phyloP scores from a whole-genome alignment of 2,329 filamentous ascomycete genomes.

The Neocucurbitaria cava region DNA sequence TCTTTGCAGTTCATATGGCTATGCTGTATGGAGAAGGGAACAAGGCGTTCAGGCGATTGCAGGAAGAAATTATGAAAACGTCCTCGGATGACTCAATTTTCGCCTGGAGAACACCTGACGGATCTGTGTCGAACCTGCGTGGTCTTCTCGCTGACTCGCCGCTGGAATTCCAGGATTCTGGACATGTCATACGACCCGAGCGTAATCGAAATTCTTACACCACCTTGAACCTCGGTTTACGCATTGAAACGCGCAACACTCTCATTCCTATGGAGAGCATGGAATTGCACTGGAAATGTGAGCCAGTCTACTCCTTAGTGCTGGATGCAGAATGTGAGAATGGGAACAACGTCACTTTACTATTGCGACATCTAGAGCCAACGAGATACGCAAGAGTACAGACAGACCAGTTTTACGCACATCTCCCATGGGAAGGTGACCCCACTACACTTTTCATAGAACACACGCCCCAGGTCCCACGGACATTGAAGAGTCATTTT shows the following conservation, averaged over 20 bases:
- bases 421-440: no score
- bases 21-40: conserved; percentile 16
- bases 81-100: conserved; percentile 7
- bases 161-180: not conserved
- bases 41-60: conserved; percentile 4
- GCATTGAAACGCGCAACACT: not conserved
- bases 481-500: not conserved
- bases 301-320: not conserved
- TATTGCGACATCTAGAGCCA: not conserved
- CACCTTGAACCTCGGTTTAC: not conserved
- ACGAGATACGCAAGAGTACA: not conserved
- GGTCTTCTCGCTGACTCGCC: conserved; percentile 7
- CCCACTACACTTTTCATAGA: not conserved
- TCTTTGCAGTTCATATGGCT: conserved; percentile 26
- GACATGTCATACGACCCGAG: not conserved
- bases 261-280: not conserved
- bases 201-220: not conserved
- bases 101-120: conserved; percentile 1
- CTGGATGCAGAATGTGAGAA: not conserved
- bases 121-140: not conserved
- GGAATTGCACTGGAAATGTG: not conserved
- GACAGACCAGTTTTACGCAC: not conserved
- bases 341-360: not conserved
- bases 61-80: conserved; percentile 5
- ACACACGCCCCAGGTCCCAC: not conserved